These are phyloP conservation scores for Steccherinum ochraceum DNA, from an alignment of 768 basidiomycete genomes.

Conservation along the genomic window DNA sequence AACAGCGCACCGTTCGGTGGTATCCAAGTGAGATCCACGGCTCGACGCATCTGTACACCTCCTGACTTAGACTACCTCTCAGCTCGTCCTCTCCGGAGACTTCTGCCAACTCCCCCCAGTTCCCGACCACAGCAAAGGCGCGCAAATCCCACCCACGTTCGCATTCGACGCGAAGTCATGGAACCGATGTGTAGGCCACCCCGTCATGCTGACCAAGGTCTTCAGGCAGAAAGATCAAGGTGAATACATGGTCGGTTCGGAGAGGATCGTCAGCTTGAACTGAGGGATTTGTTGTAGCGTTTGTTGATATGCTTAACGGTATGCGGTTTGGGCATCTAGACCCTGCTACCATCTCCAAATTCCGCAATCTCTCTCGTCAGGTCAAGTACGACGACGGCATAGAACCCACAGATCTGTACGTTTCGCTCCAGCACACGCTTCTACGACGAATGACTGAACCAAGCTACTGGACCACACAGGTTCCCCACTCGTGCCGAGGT, in stretches of 20 bases:
- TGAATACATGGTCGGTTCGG: slow-evolving; percentile 17
- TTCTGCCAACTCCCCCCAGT: slow-evolving; percentile 92
- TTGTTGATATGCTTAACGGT: slow-evolving; percentile 82
- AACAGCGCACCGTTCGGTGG: slow-evolving; percentile 68
- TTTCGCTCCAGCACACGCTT: background rate
- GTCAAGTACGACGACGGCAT: slow-evolving; percentile 67
- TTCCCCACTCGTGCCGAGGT: slow-evolving; percentile 9
- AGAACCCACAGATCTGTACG: slow-evolving; percentile 76
- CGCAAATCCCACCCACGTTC: slow-evolving; percentile 50
- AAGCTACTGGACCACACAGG: background rate
- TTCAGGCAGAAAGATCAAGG: slow-evolving; percentile 87
- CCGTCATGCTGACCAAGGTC: slow-evolving; percentile 61
- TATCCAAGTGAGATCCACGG: slow-evolving; percentile 51
- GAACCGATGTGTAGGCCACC: slow-evolving; percentile 53
- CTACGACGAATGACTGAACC: background rate
- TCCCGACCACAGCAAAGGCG: slow-evolving; percentile 32
- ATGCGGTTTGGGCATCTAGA: slow-evolving; percentile 74
- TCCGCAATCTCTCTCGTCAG: slow-evolving; percentile 49
- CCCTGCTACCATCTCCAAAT: slow-evolving; percentile 35
- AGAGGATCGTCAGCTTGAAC: background rate
- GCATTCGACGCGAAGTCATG: slow-evolving; percentile 84
- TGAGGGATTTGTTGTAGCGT: slow-evolving; percentile 25
- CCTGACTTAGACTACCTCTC: background rate
- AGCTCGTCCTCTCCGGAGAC: slow-evolving; percentile 84
- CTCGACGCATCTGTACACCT: background rate